Evolutionary conservation across 805 yeast species (phyloP).

Genomic region (Middelhovenomyces tepae): DNA sequence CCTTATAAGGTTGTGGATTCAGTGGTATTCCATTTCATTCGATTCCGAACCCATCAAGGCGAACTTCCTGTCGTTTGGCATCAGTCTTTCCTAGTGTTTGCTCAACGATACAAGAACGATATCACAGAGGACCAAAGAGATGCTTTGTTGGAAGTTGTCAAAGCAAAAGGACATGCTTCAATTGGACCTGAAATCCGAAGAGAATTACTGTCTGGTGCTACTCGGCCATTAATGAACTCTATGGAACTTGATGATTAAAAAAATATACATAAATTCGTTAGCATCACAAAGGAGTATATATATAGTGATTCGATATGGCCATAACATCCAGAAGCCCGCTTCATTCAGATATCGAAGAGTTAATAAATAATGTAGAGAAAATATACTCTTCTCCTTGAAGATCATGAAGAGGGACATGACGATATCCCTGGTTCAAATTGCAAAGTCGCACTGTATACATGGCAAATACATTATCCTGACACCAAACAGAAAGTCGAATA

Average conservation of each 20-base stretch:
- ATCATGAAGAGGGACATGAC: constrained; percentile 74
- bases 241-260: constrained; percentile 11
- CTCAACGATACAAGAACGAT: constrained; percentile 94
- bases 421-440: constrained; percentile 67
- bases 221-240: constrained; percentile 12
- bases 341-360: no score
- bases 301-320: no score
- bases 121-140: constrained; percentile 98
- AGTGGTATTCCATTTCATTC: constrained; percentile 86
- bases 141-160: constrained; percentile 78
- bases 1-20: constrained; percentile 96
- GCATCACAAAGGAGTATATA: no score
- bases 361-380: constrained; percentile 47
- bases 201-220: constrained; percentile 76
- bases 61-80: constrained; percentile 95
- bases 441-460: constrained; percentile 49
- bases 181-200: constrained; percentile 93
- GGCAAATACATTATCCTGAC: constrained; percentile 40
- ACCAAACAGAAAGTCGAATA: constrained; percentile 28
- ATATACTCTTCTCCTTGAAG: constrained; percentile 69
- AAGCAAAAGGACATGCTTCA: constrained; percentile 80
- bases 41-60: constrained; percentile 47
- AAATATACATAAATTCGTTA: neutral
- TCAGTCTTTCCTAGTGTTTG: constrained; percentile 87
- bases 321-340: no score